phyloP scores from a whole-genome alignment of 2,329 filamentous ascomycete genomes.

The Verticillium klebahnii region DNA sequence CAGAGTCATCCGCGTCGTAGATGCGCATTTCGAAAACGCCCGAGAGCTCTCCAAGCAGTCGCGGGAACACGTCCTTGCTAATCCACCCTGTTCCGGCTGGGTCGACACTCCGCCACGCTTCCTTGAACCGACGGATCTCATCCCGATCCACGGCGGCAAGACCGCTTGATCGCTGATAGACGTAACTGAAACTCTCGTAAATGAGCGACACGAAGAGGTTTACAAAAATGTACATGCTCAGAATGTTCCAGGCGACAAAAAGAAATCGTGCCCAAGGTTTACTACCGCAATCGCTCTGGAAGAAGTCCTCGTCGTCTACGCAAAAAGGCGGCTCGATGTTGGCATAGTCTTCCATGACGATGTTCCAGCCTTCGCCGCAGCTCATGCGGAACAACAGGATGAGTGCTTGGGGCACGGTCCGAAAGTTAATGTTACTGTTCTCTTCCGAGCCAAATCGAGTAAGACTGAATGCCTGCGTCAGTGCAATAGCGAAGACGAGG shows the following conservation, averaged over 20 bases:
- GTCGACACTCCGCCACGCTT: slow-evolving; percentile 95
- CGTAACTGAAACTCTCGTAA: slow-evolving; percentile 98
- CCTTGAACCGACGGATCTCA: slow-evolving; percentile 94
- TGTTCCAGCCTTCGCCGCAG: slow-evolving; percentile 93
- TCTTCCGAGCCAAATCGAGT: slow-evolving; percentile 78
- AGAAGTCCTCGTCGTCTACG: slow-evolving; percentile 67
- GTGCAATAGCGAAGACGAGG: slow-evolving; percentile 89
- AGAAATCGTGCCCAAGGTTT: slow-evolving; percentile 80
- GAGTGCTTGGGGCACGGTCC: slow-evolving; percentile 87
- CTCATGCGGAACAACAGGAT: slow-evolving; percentile 92
- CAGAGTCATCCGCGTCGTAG: slow-evolving; percentile 85
- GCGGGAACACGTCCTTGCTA: slow-evolving; percentile 80
- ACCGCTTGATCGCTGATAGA: slow-evolving; percentile 95
- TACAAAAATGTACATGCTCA: slow-evolving; percentile 99
- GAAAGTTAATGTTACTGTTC: slow-evolving; percentile 80
- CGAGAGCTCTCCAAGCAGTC: slow-evolving; percentile 84
- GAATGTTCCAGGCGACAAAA: slow-evolving; percentile 96
- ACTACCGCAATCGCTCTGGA: slow-evolving; percentile 89
- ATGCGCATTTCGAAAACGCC: slow-evolving; percentile 97
- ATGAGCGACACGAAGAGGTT: slow-evolving; percentile 98
- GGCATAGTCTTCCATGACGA: slow-evolving; percentile 94
- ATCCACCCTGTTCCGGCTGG: slow-evolving; percentile 90
- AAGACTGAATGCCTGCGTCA: slow-evolving; percentile 93
- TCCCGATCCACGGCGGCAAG: slow-evolving; percentile 85
- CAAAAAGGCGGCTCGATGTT: slow-evolving; percentile 75